Base-by-base conservation (phyloP, 208 protist genomes). In the Acanthamoeba royreba region DNA sequence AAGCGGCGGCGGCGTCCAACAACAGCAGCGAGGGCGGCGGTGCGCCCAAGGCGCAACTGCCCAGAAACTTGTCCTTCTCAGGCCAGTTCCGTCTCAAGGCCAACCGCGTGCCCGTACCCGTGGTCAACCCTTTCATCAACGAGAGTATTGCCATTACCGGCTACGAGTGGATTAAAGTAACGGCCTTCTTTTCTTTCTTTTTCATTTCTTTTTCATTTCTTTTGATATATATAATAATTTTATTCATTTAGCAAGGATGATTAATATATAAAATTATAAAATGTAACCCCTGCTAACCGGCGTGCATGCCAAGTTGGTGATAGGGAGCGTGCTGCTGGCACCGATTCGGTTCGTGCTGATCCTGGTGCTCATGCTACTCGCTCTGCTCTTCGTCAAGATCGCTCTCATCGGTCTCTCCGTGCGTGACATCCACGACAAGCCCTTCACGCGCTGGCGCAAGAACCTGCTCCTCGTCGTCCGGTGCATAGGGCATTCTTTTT, bases 41-140 rank as follows among this genome's bases (percentile, higher is more conserved):
- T 15, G 5, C 55, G 55, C 55, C 55, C 8, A 63, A 72, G 61
- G 33, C 61, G 5, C 15, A 72, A 0, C 33, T 72, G 61, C 7
- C 19, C 4, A n/a, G 61, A 22, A 72, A 72, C 40, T 35, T 72
- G 1, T 72, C 61, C 4, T 72, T 72, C 61, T 72, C 61, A 42
- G 61, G 61, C 61, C 61, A 72, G 40, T 72, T 72, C 28, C 61
- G 61, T 11, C 7, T 72, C 19, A 28, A 72, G 33, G 61, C 61
- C 33, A 72, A 35, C 61, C 61, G 61, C 28, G 61, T 85, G 0
- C 74, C 74, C 22, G 28, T 42, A 13, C 42, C 74, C 38, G 42
- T 52, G 17, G 74, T 85, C 25, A 85, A 85, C 31, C 74, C 74
- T n/a, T 85, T 85, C 74, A 85, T 85, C 31, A 85, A 85, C 74